Base-by-base conservation (phyloP, 2,329 filamentous ascomycete species). In the Cladosporium halotolerans region DNA sequence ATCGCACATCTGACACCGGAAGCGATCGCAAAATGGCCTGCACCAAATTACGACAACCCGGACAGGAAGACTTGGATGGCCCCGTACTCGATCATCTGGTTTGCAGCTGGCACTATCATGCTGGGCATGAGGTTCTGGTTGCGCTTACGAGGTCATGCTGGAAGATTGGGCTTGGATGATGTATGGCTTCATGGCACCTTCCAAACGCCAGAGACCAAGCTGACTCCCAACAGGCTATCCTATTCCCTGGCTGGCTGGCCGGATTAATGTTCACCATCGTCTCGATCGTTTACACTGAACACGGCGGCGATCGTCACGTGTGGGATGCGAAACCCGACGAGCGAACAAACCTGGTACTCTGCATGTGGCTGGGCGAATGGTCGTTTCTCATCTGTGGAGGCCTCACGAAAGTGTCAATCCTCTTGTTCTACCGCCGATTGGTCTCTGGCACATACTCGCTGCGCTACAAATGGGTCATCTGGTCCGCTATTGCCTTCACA, bases 371-470 rank as follows among this genome's bases (percentile, higher is more conserved):
- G 7, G 66, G 60, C 28, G 65, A 71, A 57, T 56, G 63, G 16
- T 54, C 62, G 2, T 71, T 70, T 48, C 52, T 70, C n/a, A 13
- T 67, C 23, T 65, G 62, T 41, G 63, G 61, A 10, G 64, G 64
- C 44, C 61, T 63, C 18, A 67, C 65, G 36, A 73, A 72, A 55
- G 60, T 71, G 14, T 70, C 68, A 0, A 64, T 72, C 2, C 59
- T 72, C 8, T 58, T 65, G n/a, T 74, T 76, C 60, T 75, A 76
- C 54, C 68, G 69, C 3, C 68, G 73, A 5, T 65, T 76, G 9
- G 67, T 70, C 8, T 55, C 56, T 5, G 67, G 66, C 43, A 62
- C 66, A 1, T 64, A 71, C 19, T 68, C 67, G 0, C 62, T 57
- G 34, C 57, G 53, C 10, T 74, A 72, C 57, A 63, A 70, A 2